Evolutionary conservation across 768 basidiomycete species (phyloP), one percentile per base, ranked within the genome.

Genomic region (Ramaria rubella): DNA sequence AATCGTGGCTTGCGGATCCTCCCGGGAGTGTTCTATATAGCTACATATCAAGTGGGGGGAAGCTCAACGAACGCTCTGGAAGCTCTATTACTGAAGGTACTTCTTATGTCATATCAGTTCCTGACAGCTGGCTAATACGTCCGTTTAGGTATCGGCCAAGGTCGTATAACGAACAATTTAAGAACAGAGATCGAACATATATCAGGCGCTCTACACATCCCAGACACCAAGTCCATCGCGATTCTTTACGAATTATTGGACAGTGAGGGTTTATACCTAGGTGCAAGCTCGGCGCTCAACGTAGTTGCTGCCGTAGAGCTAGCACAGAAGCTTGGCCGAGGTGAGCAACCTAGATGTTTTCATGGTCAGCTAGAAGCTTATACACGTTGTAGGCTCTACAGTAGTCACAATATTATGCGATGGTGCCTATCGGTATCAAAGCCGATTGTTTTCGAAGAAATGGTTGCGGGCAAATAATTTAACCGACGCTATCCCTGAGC

Each of bases 341-440:
- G 94, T 81, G 66, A 59, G 67, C 61, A 36, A 14, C 17, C 46
- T 15, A 24, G 23, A 5, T 38, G 1, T 15, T 52, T 14, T 1
- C 42, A 17, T 44, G n/a, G n/a, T 21, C 36, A 17, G 54, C n/a
- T 21, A 11, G 59, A 23, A 24, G 12, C 21, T 34, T 6, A 21
- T n/a, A 51, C 27, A 31, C 33, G 30, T 19, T 44, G 29, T 59
- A 93, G 90, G 89, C 33, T 86, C 87, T 21, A 90, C 78, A 15
- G 77, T 98, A 27, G 93, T 84, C 1, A 99, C 96, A 4, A 79
- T 97, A 52, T 72, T 99, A 36, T 91, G 88, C 69, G 96, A 99
- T 67, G 96, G 95, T 6, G 96, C 96, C 44, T 95, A 98, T 66
- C 81, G 96, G 66, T 96, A 99, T 67, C 96, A 98, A 73, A 94